phyloP scores from a whole-genome alignment of 1,284 basidiomycete species.

The Ganoderma lingzhi region DNA sequence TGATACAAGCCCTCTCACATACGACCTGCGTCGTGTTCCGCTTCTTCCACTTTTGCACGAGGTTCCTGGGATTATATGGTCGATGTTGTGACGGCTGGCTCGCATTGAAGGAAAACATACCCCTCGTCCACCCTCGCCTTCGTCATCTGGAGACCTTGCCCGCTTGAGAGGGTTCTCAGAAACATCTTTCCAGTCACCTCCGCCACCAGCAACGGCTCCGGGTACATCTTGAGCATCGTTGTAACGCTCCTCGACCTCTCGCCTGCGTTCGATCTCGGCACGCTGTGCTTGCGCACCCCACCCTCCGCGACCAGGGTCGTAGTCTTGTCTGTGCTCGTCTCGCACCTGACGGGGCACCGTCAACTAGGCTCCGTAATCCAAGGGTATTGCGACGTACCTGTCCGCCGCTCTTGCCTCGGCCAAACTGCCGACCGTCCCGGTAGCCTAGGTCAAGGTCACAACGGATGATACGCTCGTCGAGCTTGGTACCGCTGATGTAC shows the following conservation, averaged over 20 bases:
- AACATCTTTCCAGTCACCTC: conserved; percentile 81
- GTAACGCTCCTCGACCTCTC: conserved; percentile 91
- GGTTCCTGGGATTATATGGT: conserved; percentile 48
- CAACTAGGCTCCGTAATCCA: not conserved
- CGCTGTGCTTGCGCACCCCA: conserved; percentile 94
- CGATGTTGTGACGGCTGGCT: conserved; percentile 20
- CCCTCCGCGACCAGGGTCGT: conserved; percentile 94
- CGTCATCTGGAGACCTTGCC: conserved; percentile 74
- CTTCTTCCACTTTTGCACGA: conserved; percentile 67
- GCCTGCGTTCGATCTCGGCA: conserved; percentile 79
- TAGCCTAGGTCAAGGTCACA: conserved; percentile 99
- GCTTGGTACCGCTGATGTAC: conserved; percentile 96
- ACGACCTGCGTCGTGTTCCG: conserved; percentile 62
- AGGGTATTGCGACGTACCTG: conserved; percentile 62
- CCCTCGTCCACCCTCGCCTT: conserved; percentile 62
- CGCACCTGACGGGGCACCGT: conserved; percentile 56
- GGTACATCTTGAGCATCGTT: conserved; percentile 83
- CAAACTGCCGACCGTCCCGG: conserved; percentile 96
- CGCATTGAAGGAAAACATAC: conserved; percentile 47
- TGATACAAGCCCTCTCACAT: conserved; percentile 51
- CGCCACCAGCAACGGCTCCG: conserved; percentile 85
- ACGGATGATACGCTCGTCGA: conserved; percentile 99
- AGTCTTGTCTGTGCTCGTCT: conserved; percentile 98
- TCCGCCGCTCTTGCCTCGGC: conserved; percentile 95
- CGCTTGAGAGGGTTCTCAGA: conserved; percentile 61